Conservation (phyloP, 371 early-diverging fungal genomes). For the Syncephalastrum sp. region DNA sequence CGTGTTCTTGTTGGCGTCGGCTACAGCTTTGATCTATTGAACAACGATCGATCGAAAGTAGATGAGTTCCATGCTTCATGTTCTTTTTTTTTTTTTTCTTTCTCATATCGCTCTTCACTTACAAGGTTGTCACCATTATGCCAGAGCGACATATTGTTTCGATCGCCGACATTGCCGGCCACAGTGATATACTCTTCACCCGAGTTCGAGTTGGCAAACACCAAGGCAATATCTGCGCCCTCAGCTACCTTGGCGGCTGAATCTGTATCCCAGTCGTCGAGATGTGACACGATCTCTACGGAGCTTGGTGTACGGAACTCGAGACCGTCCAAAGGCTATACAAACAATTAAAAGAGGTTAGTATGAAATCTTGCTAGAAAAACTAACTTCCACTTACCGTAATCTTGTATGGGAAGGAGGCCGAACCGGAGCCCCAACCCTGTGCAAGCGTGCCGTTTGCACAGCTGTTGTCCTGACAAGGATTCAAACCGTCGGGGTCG, state of each 20-base stretch:
- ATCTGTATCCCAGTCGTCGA: slow-evolving; percentile 25
- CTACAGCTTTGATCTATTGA: slow-evolving; percentile 35
- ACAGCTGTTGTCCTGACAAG: slow-evolving; percentile 26
- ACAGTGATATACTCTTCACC: slow-evolving; percentile 52
- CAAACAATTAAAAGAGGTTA: neutral
- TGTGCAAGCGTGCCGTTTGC: slow-evolving; percentile 52
- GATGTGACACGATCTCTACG: slow-evolving; percentile 16
- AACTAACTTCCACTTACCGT: slow-evolving; percentile 23
- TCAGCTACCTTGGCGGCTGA: slow-evolving; percentile 32
- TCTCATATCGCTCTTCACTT: slow-evolving; percentile 5
- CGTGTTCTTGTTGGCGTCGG: slow-evolving; percentile 38
- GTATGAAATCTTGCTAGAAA: neutral
- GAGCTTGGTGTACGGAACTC: slow-evolving; percentile 23
- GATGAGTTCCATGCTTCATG: neutral
- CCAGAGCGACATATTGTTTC: slow-evolving; percentile 56
- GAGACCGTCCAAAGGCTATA: slow-evolving; percentile 39
- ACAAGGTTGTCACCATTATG: slow-evolving; percentile 58
- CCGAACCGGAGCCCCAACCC: slow-evolving; percentile 67
- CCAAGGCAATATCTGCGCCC: slow-evolving; percentile 53
- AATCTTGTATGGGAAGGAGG: slow-evolving; percentile 58
- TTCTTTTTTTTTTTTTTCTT: neutral
- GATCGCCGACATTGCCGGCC: slow-evolving; percentile 48
- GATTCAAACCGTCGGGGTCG: slow-evolving; percentile 17
- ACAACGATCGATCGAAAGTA: no score
- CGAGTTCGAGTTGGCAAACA: slow-evolving; percentile 55